A percentile compares a stretch with the other conserved stretches of the same genome.
Conservation (phyloP, 192 early-diverging fungal species). For the Thamnidium elegans region DNA sequence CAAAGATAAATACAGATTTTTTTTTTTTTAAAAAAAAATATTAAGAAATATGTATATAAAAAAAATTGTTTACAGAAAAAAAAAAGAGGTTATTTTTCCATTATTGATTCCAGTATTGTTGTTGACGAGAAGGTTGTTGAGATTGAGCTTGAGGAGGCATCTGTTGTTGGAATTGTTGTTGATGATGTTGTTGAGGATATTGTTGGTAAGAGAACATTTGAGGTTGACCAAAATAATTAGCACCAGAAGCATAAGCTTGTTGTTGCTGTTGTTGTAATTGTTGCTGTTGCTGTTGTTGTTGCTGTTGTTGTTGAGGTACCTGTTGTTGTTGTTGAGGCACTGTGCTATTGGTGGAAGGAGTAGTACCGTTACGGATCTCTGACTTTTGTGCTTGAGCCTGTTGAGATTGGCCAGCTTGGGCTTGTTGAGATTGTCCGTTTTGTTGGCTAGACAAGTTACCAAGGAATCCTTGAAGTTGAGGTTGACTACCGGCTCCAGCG, state of each 20-base stretch:
- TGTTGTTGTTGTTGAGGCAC: constrained; percentile 23
- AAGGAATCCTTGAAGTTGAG: constrained; percentile 29
- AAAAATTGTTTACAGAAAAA: not conserved
- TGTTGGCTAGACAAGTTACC: constrained; percentile 30
- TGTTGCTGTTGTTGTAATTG: constrained; percentile 28
- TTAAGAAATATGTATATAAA: constrained; percentile 9
- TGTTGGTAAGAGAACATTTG: constrained; percentile 53
- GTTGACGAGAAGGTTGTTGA: constrained; percentile 36
- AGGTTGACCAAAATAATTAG: constrained; percentile 29
- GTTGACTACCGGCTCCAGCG: not conserved
- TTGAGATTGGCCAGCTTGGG: constrained; percentile 23
- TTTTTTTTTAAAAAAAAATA: constrained; percentile 13
- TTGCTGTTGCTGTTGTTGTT: constrained; percentile 25
- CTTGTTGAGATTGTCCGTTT: constrained; percentile 25
- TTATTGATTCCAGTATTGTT: constrained; percentile 44
- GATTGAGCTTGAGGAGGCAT: constrained; percentile 35
- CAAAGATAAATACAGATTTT: constrained; percentile 16
- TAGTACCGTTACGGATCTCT: constrained; percentile 6
- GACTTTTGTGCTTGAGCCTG: constrained; percentile 31
- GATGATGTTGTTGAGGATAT: constrained; percentile 47
- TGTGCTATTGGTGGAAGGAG: constrained; percentile 10
- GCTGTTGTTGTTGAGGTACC: constrained; percentile 26
- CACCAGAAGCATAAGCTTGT: constrained; percentile 2
- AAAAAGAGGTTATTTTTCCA: not conserved
- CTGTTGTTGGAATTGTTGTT: constrained; percentile 34